Conservation (phyloP, 2,329 filamentous ascomycete species). For the Penicillium expansum region DNA sequence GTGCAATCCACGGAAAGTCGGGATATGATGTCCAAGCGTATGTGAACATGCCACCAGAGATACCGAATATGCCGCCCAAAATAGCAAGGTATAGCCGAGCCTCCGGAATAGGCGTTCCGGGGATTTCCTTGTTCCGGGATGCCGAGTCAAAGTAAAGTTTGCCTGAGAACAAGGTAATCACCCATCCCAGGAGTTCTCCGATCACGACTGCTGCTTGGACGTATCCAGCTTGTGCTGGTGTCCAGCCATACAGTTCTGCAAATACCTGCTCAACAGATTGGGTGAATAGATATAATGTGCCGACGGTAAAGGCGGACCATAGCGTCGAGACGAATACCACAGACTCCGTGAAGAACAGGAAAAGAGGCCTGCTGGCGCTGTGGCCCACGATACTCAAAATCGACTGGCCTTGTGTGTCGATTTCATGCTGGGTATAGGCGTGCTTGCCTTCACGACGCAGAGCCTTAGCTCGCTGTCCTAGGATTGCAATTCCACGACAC, state of each 20-base stretch:
- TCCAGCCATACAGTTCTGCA: conserved; percentile 31
- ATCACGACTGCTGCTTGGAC: conserved; percentile 44
- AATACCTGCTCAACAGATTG: conserved; percentile 45
- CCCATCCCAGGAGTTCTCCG: conserved; percentile 42
- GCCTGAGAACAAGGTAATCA: conserved; percentile 32
- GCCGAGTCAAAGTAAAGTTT: conserved; percentile 32
- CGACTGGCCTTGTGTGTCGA: conserved; percentile 32
- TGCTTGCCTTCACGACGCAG: conserved; percentile 33
- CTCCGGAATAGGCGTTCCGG: conserved; percentile 44
- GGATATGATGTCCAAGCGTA: conserved; percentile 39
- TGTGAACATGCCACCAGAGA: conserved; percentile 37
- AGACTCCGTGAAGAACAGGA: conserved; percentile 44
- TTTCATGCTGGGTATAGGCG: conserved; percentile 32
- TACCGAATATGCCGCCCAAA: conserved; percentile 33
- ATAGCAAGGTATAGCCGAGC: conserved; percentile 45
- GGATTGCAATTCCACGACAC: conserved; percentile 42
- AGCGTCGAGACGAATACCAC: conserved; percentile 45
- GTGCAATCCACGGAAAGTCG: conserved; percentile 37
- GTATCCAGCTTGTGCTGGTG: conserved; percentile 34
- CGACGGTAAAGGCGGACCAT: conserved; percentile 46
- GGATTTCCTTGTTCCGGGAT: conserved; percentile 38
- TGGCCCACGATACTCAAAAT: conserved; percentile 29
- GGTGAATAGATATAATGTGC: conserved; percentile 46
- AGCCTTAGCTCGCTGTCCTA: conserved; percentile 36
- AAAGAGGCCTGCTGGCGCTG: conserved; percentile 37